Percentiles rank a stretch among this genome's conserved stretches.
Conservation (phyloP, 1,139 yeast genomes). For the Magnusiomyces tetraspermus region DNA sequence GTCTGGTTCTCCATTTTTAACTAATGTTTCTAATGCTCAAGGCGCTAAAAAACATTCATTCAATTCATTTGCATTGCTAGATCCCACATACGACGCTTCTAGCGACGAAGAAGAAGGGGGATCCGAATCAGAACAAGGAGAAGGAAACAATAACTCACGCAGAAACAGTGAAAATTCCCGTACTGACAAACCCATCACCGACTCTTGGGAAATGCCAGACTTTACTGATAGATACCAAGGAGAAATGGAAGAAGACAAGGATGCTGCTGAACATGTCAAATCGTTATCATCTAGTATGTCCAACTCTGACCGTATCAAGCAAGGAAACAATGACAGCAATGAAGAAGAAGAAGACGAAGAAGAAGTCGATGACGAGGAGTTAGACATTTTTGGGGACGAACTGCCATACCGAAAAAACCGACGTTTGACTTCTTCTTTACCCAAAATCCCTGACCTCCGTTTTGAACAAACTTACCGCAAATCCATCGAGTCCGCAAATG, state of each 20-base stretch:
- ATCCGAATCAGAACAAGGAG: neutral
- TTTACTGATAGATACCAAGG: neutral
- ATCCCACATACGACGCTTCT: neutral
- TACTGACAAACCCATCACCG: neutral
- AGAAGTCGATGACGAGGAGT: neutral
- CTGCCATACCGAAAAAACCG: neutral
- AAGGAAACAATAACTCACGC: neutral
- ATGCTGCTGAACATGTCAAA: neutral
- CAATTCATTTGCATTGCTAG: neutral
- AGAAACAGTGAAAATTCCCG: no score
- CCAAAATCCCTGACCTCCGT: conserved; percentile 29
- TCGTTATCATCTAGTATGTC: neutral
- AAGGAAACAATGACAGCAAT: neutral
- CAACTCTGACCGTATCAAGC: neutral
- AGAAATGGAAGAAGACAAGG: neutral
- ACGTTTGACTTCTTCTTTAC: conserved; percentile 3
- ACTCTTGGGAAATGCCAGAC: neutral
- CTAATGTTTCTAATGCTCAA: neutral
- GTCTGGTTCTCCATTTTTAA: neutral
- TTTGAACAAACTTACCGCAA: conserved; percentile 27
- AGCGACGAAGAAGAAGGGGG: neutral
- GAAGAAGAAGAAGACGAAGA: neutral
- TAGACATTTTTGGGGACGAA: neutral
- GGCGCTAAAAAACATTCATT: neutral
- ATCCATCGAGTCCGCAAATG: conserved; percentile 29